Conservation (phyloP, 805 yeast species). For the Ogataea minuta region DNA sequence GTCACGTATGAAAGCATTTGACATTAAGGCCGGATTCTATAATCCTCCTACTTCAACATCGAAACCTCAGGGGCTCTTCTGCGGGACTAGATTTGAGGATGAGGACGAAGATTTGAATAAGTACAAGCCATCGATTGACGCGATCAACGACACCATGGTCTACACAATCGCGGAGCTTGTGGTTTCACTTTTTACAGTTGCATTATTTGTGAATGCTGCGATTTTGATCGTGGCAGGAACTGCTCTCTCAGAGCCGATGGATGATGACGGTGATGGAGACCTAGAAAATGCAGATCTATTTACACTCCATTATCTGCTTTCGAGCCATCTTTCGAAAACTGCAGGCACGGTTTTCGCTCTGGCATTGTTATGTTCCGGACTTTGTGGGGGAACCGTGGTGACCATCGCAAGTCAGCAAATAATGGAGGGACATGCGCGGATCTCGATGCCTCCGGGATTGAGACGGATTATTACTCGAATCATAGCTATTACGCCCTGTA, state of each 20-base stretch:
- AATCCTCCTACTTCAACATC: slow-evolving; percentile 31
- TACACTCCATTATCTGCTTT: slow-evolving; percentile 72
- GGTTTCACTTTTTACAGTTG: slow-evolving; percentile 79
- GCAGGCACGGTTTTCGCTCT: slow-evolving; percentile 89
- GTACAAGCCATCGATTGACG: slow-evolving; percentile 74
- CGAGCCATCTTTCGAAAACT: slow-evolving; percentile 69
- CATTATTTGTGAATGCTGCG: slow-evolving; percentile 89
- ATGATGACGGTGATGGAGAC: slow-evolving; percentile 50
- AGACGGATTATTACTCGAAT: slow-evolving; percentile 76
- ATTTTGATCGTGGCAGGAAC: slow-evolving; percentile 91
- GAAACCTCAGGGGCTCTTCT: slow-evolving; percentile 30
- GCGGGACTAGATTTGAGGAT: slow-evolving; percentile 31
- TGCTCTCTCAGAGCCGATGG: slow-evolving; percentile 50
- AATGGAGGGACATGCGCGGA: slow-evolving; percentile 80
- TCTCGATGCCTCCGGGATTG: slow-evolving; percentile 80
- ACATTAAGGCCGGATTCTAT: slow-evolving; percentile 63
- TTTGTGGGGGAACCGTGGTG: slow-evolving; percentile 92
- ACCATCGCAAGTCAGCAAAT: slow-evolving; percentile 94
- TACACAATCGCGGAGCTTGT: slow-evolving; percentile 82
- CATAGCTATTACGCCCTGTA: slow-evolving; percentile 84
- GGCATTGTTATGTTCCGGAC: slow-evolving; percentile 88
- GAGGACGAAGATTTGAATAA: slow-evolving; percentile 16
- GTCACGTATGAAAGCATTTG: slow-evolving; percentile 78
- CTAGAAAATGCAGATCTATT: slow-evolving; percentile 78
- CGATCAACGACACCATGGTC: slow-evolving; percentile 74